phyloP scores from a whole-genome alignment of 306 rosid genomes.

The Vicia sativa region DNA sequence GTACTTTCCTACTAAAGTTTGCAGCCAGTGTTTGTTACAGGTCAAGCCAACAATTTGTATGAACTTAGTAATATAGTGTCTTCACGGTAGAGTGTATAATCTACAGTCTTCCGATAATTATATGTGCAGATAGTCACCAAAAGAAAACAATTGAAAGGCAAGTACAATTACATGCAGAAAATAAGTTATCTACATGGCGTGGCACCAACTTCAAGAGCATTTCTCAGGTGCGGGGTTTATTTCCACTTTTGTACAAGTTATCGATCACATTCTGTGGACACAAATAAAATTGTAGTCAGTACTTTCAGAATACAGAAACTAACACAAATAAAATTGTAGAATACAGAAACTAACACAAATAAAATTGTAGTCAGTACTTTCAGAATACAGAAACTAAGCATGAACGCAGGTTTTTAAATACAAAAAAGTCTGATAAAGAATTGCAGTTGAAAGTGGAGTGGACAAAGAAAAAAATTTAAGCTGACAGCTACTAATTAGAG shows the following conservation, averaged over 20 bases:
- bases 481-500: no score
- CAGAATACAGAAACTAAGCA: not conserved
- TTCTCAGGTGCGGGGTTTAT: constrained; percentile 54
- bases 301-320: constrained; percentile 3
- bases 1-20: not conserved
- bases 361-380: constrained; percentile 36
- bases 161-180: constrained; percentile 29
- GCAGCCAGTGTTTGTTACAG: not conserved
- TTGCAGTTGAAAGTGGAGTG: no score
- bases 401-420: not conserved
- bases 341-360: constrained; percentile 14
- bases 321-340: constrained; percentile 30
- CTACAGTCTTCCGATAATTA: constrained; percentile 1
- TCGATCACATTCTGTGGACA: constrained; percentile 62
- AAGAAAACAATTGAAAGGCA: constrained; percentile 28
- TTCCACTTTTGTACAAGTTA: constrained; percentile 71
- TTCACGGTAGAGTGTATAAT: not conserved
- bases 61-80: not conserved
- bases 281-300: constrained; percentile 36
- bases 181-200: constrained; percentile 17
- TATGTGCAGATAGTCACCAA: constrained; percentile 34
- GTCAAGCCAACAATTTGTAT: constrained; percentile 12
- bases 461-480: no score
- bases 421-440: no score
- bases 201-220: constrained; percentile 27